Base-by-base conservation (phyloP, 257 asterid species). In the Phtheirospermum japonicum region DNA sequence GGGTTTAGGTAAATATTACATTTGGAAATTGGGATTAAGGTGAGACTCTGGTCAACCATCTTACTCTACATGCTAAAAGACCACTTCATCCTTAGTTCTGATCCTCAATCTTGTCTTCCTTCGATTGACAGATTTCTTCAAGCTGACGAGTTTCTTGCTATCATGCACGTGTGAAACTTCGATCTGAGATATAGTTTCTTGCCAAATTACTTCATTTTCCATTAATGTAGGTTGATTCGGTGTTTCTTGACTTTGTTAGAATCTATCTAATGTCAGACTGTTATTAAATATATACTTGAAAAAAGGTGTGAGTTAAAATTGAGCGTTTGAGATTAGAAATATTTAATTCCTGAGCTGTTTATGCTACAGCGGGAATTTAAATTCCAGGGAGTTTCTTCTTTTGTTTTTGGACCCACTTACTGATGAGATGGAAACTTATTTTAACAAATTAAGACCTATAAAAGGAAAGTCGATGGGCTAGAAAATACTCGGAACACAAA, bases 91-190 rank as follows among this genome's bases (percentile, higher is more conserved):
- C 43, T 46, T 52, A 20, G 68, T 71, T 80, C 80, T 80, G 78
- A 78, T 75, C 59, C 73, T 69, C 64, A 28, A 67, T 70, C 33
- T 66, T 61, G 61, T 75, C 79, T 73, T 75, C 74, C 68, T 67
- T 73, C 71, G 59, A 76, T 71, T 66, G 13, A 61, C 83, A 76
- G 82, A 72, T 23, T 76, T 59, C 63, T 56, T 77, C 71, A 18
- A 62, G 82, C 74, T 69, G 79, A 71, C 49, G 78, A 71, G 69
- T 56, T 77, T 70, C 70, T 74, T 79, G 67, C 78, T 77, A 72
- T 74, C 73, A 46, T 64, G 75, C 61, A 51, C 71, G 59, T 23
- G 28, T 72, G 72, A 68, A 73, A 71, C 55, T 65, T 69, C 73
- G 71, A 61, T 70, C 73, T 67, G 72, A 65, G 73, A 72, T 73